These are phyloP conservation scores for Marasmius tenuissimus DNA, from an alignment of 1,284 basidiomycete genomes.

Conservation along the genomic window DNA sequence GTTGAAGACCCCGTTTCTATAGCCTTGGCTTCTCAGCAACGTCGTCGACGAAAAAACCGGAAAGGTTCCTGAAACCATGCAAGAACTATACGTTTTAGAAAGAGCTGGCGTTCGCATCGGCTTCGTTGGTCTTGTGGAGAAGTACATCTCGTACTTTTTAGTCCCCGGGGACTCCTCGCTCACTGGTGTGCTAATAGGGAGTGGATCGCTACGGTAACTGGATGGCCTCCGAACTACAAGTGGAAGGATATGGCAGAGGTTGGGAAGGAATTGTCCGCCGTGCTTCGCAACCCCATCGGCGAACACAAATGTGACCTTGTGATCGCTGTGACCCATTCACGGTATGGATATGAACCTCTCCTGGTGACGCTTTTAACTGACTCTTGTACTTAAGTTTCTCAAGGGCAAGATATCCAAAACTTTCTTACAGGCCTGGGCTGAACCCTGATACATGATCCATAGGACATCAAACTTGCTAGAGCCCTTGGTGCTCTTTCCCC, in stretches of 20 bases:
- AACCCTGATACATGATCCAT: conserved; percentile 51
- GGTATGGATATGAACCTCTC: conserved; percentile 25
- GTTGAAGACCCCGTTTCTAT: conserved; percentile 14
- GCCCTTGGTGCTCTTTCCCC: conserved; percentile 41
- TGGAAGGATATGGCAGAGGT: conserved; percentile 54
- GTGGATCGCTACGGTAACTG: conserved; percentile 71
- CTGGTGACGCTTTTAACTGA: neutral
- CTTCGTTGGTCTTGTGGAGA: conserved; percentile 66
- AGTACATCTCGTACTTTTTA: conserved; percentile 35
- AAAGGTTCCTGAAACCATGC: conserved; percentile 43
- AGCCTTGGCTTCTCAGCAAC: conserved; percentile 60
- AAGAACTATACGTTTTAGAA: conserved; percentile 50
- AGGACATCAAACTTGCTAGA: conserved; percentile 49
- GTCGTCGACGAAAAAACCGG: conserved; percentile 49
- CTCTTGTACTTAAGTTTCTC: conserved; percentile 28
- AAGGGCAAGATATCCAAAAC: conserved; percentile 34
- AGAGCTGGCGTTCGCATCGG: conserved; percentile 59
- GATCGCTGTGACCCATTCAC: conserved; percentile 66
- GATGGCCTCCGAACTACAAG: conserved; percentile 60
- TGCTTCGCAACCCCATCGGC: conserved; percentile 59
- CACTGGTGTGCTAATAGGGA: conserved; percentile 44
- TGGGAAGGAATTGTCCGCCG: conserved; percentile 49
- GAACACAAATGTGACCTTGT: conserved; percentile 60
- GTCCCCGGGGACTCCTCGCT: neutral
- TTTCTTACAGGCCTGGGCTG: conserved; percentile 4